Evolutionary conservation across 2,329 filamentous ascomycete species (phyloP).

Genomic region (Fusarium papillatum): DNA sequence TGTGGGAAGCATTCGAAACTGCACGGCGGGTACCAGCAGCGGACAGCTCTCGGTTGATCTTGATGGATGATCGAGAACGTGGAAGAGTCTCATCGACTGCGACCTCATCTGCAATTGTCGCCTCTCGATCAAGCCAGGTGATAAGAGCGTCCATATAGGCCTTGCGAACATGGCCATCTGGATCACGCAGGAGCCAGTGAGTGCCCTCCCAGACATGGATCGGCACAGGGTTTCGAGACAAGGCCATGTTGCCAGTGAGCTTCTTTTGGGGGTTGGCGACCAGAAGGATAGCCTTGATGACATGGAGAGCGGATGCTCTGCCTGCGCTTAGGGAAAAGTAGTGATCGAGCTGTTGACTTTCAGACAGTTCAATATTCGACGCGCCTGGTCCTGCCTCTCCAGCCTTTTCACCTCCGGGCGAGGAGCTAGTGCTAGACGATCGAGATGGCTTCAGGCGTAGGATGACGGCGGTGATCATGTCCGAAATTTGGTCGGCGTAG

Average conservation of each 20-base stretch:
- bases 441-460: conserved; percentile 79
- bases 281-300: conserved; percentile 85
- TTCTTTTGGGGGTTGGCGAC: conserved; percentile 81
- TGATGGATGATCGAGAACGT: conserved; percentile 58
- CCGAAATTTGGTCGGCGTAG: conserved; percentile 94
- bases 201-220: conserved; percentile 96
- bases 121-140: conserved; percentile 89
- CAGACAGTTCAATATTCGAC: conserved; percentile 55
- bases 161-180: conserved; percentile 81
- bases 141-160: conserved; percentile 88
- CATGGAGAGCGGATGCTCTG: conserved; percentile 77
- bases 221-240: conserved; percentile 81
- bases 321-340: conserved; percentile 67
- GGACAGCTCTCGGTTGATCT: conserved; percentile 55
- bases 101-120: conserved; percentile 74
- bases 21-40: conserved; percentile 67
- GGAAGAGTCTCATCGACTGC: conserved; percentile 69
- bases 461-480: conserved; percentile 90
- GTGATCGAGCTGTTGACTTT: conserved; percentile 63
- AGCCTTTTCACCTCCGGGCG: conserved; percentile 63
- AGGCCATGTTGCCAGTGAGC: conserved; percentile 69
- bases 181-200: conserved; percentile 90
- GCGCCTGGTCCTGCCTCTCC: conserved; percentile 51
- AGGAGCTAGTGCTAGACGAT: conserved; percentile 57
- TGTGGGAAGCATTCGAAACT: conserved; percentile 75